Evolutionary conservation across 2,329 filamentous ascomycete genomes (phyloP), one percentile per base, ranked within the genome.

Genomic region (Aspergillus pseudotamarii): DNA sequence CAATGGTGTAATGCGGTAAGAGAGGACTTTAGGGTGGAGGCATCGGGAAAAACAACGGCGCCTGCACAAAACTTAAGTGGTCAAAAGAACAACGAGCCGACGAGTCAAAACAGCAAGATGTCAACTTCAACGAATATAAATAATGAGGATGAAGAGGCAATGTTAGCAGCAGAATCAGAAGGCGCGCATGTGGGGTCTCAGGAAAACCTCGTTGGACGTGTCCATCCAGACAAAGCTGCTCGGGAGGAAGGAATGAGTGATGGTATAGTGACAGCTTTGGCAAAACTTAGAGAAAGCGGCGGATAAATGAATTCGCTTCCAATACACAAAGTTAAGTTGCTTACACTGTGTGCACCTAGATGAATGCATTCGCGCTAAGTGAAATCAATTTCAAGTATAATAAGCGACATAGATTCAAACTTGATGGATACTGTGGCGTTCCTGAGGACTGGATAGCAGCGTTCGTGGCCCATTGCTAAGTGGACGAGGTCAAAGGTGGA

Each of bases 1-100:
- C 87, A 88, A 62, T 98, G 94, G 94, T 90, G 86, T 69, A 86
- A 83, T 61, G 90, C 91, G 11, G 91, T 97, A 1, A 87, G 92
- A 64, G 93, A 96, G 78, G 92, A 93, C 0, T 97, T 98, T 71
- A 83, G 92, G 62, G 88, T 90, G 6, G 88, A 89, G 70, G 91
- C 90, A 71, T 86, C 91, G 2, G 86, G 85, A n/a, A 91, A 81
- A 68, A 76, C 83, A 45, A 81, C 78, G n/a, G 67, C 82, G 16
- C 72, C 72, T 67, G 58, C 57, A 51, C 60, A 69, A 61, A 64
- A 64, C 64, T 55, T 62, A 61, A 54, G 69, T 30, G 73, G 73
- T n/a, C 76, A 45, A 79, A 50, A 73, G 72, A 50, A 73, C 67
- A 26, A 62, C 61, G 16, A 60, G 70, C 30, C 70, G 64, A 32